Base-by-base conservation (phyloP, 129 eudicot genomes). In the Flaveria ramosissima region DNA sequence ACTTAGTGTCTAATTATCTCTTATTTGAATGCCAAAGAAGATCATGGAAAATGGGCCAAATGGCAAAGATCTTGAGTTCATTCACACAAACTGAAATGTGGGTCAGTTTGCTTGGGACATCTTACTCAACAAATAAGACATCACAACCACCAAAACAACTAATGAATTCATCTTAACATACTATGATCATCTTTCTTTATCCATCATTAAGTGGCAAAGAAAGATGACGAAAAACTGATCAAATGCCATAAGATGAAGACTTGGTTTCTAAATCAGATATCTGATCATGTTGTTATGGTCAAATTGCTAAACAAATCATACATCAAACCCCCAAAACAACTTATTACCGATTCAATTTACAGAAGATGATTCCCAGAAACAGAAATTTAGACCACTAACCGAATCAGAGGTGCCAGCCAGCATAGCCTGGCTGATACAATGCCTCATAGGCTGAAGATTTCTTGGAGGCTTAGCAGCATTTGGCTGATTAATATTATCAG, bases 391-490 rank as follows among this genome's bases (percentile, higher is more conserved):
- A 27, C 51, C 2, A 90, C 89, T 77, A 32, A 88, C 90, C 86
- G 83, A 79, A 71, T 80, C 69, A 77, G 82, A 79, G 74, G 78
- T 75, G 66, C 84, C 92, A 32, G 75, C 83, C 88, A 91, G 82
- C 67, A 83, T 63, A 11, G 84, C 88, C 76, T 89, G 90, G 89
- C 97, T 92, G 23, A 87, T 80, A 68, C 89, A 76, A 82, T 92
- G 95, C 63, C 97, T 70, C 80, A 89, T 85, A 24, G 81, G 68
- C 5, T 88, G 81, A 52, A 77, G 77, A 64, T 76, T 87, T 72
- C 89, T 81, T 0, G 96, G 96, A 67, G 92, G 96, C 84, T 83
- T 86, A 55, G 82, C 81, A 7, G 55, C 71, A 75, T 87, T 88
- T 20, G 87, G 77, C 63, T 84, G 85, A 78, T 70, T 71, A 23